Evolutionary conservation across 345 rosid genomes (phyloP).

Genomic region (Camelina hispida): DNA sequence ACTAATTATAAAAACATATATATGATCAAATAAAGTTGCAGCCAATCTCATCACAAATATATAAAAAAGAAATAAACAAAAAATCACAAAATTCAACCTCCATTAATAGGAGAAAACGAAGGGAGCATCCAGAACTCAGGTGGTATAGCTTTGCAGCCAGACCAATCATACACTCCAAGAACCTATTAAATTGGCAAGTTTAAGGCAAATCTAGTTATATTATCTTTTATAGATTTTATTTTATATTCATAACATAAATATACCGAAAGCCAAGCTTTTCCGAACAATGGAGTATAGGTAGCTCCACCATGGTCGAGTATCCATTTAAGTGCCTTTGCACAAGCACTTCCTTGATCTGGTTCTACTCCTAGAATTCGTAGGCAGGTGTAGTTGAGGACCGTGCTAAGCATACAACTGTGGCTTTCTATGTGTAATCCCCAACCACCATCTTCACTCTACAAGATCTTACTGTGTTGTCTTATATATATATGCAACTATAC

Average conservation of each 20-base stretch:
- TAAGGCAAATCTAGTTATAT: no score
- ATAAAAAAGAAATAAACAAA: no score
- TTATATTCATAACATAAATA: no score
- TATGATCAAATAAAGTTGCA: no score
- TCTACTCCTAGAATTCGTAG: conserved; percentile 79
- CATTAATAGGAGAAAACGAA: conserved; percentile 21
- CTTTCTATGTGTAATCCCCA: conserved; percentile 93
- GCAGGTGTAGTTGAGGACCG: conserved; percentile 62
- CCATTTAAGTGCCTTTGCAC: conserved; percentile 28
- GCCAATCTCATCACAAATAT: no score
- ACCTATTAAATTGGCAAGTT: neutral
- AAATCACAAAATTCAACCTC: neutral
- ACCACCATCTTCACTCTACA: conserved; percentile 77
- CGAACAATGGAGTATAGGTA: conserved; percentile 61
- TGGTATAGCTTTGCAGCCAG: conserved; percentile 34
- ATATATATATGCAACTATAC: no score
- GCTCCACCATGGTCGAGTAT: conserved; percentile 74
- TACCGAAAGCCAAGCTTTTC: conserved; percentile 54
- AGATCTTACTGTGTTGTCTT: neutral
- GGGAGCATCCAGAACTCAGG: conserved; percentile 42
- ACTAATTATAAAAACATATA: no score
- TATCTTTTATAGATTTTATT: no score
- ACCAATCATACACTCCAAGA: conserved; percentile 40
- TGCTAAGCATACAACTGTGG: conserved; percentile 74
- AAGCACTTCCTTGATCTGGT: conserved; percentile 46